Evolutionary conservation across 441 rosid genomes (phyloP), one percentile per base, ranked within the genome.

Genomic region (Theobroma grandiflorum): DNA sequence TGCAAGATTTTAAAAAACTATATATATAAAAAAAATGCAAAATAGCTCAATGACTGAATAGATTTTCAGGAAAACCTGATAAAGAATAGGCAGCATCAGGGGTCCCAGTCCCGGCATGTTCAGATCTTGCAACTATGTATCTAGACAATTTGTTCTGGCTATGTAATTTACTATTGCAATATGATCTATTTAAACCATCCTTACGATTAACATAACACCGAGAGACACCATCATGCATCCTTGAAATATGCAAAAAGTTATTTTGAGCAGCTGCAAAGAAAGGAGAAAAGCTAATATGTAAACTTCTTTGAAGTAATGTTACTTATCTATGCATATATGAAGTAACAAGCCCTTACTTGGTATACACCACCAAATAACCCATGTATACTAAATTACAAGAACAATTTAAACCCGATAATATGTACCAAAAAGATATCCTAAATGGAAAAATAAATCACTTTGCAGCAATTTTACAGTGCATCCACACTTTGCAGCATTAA

Each of bases 41-140:
- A 71, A 38, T 37, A 4, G 55, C 26, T 20, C 57, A 64, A 55
- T 55, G 38, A 68, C 37, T 62, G 26, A 42, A 77, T 72, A 43
- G 79, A 64, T 67, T 75, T 72, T 74, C 26, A 50, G 78, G 49
- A 85, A 75, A 82, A 91, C 99, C 98, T 92, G 98, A 83, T 72
- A 82, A 68, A 0, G 87, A 86, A 88, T 72, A 52, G 63, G 85
- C 76, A 65, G 90, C 79, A 47, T 87, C 92, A 55, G 97, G 83
- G 45, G 69, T 84, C 69, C 91, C 95, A 80, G 82, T 55, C 79
- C 90, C 95, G 11, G 94, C 94, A 84, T 93, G 81, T 86, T 91
- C 92, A 67, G 94, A 91, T 89, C 87, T 89, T 11, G 76, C 89
- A 52, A 85, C 81, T 9, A 86, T 42, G 35, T 14, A 43, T 82